Evolutionary conservation across 2,329 filamentous ascomycete species (phyloP), one percentile per base, ranked within the genome.

Genomic region (Diaporthe destruens): DNA sequence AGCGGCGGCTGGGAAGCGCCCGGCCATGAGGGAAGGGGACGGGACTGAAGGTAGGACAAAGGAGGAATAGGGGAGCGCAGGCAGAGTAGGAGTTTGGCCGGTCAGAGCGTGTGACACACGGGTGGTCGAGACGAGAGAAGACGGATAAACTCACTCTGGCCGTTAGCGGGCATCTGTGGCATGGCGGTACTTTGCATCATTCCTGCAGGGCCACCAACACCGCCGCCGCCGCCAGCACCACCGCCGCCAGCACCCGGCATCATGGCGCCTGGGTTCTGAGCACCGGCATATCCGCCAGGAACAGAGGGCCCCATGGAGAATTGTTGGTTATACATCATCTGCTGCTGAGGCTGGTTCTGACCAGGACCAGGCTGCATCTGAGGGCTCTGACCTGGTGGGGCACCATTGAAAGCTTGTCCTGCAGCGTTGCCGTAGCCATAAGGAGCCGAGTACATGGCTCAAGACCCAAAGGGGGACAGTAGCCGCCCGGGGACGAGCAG

Each of bases 111-210:
- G 61, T 67, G 61, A 71, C 69, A 59, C 69, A 55, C 69, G 65
- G 59, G 47, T 8, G 47, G 72, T 71, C 74, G 74, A 75, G 75
- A 73, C 72, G 76, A 79, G 75, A 79, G 74, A 78, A 75, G 76
- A 77, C 75, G 74, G 75, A 76, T 76, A 73, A 75, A 85, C 88
- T 86, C 83, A 90, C 88, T 89, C 80, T 90, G 88, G 69, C 88
- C 87, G 84, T 89, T 90, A 75, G 86, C 81, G 76, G 84, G 83
- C 87, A 90, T 89, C 79, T 88, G 87, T 75, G 85, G 85, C 87
- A 90, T 89, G 79, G 82, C 86, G 77, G 87, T 81, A 79, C 86
- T 89, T 82, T 88, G 89, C 89, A 91, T 91, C 88, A 91, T 90
- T 78, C 85, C 88, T 81, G 84, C 85, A 82, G 86, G 85, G 53